phyloP scores from a whole-genome alignment of 2,329 filamentous ascomycete species.

The Dothistroma pini region DNA sequence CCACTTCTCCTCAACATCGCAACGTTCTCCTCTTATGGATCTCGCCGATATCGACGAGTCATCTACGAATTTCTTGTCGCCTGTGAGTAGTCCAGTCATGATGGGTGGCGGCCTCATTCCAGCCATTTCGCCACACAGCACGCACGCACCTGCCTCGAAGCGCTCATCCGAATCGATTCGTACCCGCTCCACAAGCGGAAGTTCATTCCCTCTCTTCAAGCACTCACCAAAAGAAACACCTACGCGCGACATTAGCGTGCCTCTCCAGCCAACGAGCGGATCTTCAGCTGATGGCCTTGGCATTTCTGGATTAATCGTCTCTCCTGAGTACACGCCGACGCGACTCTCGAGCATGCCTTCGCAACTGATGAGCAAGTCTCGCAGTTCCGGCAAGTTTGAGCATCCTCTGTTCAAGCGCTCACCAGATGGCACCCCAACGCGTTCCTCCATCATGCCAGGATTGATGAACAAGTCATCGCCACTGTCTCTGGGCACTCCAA shows the following conservation, averaged over 20 bases:
- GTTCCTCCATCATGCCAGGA: background rate
- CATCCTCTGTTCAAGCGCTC: background rate
- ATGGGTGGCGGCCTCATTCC: background rate
- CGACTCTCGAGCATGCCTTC: background rate
- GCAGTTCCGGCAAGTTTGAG: background rate
- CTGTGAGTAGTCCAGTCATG: background rate
- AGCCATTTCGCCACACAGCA: constrained; percentile 3
- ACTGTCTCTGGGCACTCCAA: background rate
- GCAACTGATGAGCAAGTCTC: background rate
- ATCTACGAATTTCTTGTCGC: background rate
- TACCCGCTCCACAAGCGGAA: background rate
- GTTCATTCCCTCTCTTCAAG: background rate
- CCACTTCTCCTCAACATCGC: background rate
- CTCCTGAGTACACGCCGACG: background rate
- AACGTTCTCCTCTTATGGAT: background rate
- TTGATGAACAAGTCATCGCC: background rate
- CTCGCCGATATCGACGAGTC: background rate
- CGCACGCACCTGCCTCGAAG: background rate
- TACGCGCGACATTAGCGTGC: background rate
- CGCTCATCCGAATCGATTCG: background rate
- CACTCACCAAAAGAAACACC: background rate
- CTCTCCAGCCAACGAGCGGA: background rate
- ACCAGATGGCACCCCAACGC: background rate
- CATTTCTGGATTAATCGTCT: background rate
- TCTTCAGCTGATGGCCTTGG: background rate